A percentile compares a stretch with the other conserved stretches of the same genome.
These are phyloP conservation scores for Pichia norvegensis DNA, from an alignment of 1,139 yeast genomes.

Conservation along the genomic window DNA sequence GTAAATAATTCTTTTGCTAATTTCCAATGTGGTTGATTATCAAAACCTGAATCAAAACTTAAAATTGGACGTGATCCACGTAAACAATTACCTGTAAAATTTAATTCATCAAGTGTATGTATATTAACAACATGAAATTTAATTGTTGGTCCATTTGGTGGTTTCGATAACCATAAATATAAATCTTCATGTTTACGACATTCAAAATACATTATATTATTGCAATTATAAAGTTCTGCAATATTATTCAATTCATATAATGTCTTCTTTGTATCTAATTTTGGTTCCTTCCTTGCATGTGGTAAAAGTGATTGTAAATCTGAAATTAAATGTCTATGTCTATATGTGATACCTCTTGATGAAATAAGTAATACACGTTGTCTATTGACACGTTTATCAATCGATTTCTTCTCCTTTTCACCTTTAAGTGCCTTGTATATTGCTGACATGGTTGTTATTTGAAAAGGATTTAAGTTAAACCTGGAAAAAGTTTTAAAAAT, in stretches of 20 bases:
- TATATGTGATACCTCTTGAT: conserved; percentile 86
- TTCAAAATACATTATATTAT: conserved; percentile 88
- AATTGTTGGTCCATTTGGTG: conserved; percentile 96
- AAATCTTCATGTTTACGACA: conserved; percentile 95
- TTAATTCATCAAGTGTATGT: conserved; percentile 92
- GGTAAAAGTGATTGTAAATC: conserved; percentile 80
- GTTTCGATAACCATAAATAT: conserved; percentile 89
- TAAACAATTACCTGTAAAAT: conserved; percentile 92
- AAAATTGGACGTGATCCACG: conserved; percentile 95
- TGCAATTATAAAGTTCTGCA: conserved; percentile 96
- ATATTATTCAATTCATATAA: conserved; percentile 85
- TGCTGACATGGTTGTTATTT: conserved; percentile 33
- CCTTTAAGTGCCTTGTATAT: conserved; percentile 55
- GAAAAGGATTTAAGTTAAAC: neutral
- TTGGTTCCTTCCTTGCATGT: conserved; percentile 94
- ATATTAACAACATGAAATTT: conserved; percentile 91
- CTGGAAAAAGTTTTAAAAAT: neutral
- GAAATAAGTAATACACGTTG: conserved; percentile 82
- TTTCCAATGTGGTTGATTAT: conserved; percentile 50
- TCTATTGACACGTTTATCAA: conserved; percentile 51
- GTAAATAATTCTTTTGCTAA: conserved; percentile 78
- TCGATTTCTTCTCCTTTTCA: neutral
- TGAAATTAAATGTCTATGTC: conserved; percentile 90
- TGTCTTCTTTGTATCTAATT: conserved; percentile 87
- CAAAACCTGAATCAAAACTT: conserved; percentile 79